Evolutionary conservation across 2,329 filamentous ascomycete genomes (phyloP), one percentile per base, ranked within the genome.

Genomic region (Metarhizium album): DNA sequence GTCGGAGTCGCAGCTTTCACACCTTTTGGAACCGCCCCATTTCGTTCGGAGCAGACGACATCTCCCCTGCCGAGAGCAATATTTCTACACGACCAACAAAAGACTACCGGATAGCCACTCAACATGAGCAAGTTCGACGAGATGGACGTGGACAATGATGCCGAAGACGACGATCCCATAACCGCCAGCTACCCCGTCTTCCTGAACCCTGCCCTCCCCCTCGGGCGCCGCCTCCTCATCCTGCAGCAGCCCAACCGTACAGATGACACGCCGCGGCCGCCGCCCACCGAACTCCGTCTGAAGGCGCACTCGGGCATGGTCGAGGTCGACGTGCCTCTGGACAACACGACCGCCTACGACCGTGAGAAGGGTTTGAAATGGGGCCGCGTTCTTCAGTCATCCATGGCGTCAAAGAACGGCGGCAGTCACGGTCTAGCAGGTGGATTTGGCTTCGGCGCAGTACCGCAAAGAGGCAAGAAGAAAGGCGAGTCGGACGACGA

Each of bases 301-400:
- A 98, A 97, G 72, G 79, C 84, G 14, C 72, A 78, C 51, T 80
- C 87, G 0, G 90, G 90, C 51, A 87, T 96, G 70, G 75, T 96
- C 51, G 93, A 98, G 70, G 75, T 97, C 48, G 93, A 98, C 65
- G 78, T 96, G n/a, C 88, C 89, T 4, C 74, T 96, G 59, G 82
- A 83, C 71, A 83, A 82, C 55, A 73, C 74, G 51, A 67, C 66
- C 53, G 84, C 87, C 62, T 97, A 95, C 73, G 90, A 97, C 70
- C 79, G 84, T 57, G 78, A 80, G 57, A 90, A 91, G 70, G 91
- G 89, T 46, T 71, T 93, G 48, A 78, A 80, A 57, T 97, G 89
- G 80, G 93, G 90, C 18, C 81, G 87, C 61, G 82, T 86, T 2
- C 72, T 97, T 56, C 75, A 82, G 49, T 74, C 79, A 52, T 82